Percentiles rank a stretch among this genome's conserved stretches.
These are phyloP conservation scores for Neurospora sp. DNA, from an alignment of 495 filamentous ascomycete genomes.

Conservation along the genomic window DNA sequence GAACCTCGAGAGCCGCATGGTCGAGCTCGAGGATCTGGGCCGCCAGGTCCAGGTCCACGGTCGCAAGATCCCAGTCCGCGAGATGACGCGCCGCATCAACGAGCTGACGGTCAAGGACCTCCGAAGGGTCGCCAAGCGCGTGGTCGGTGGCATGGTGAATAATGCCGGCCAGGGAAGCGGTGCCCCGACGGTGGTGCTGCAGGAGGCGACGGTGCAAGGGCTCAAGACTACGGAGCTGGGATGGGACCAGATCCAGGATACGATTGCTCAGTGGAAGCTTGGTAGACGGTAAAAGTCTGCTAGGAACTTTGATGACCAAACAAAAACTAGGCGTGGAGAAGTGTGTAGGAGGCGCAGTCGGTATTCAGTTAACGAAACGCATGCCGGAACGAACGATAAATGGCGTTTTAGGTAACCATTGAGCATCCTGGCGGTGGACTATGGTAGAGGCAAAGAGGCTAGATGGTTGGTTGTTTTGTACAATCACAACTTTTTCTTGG, in stretches of 20 bases:
- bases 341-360: not conserved
- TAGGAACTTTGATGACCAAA: not conserved
- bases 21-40: slow-evolving; percentile 95
- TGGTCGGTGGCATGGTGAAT: slow-evolving; percentile 65
- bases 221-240: slow-evolving; percentile 41
- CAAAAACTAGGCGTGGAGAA: not conserved
- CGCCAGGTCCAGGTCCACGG: slow-evolving; percentile 94
- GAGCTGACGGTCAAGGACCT: slow-evolving; percentile 71
- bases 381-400: not conserved
- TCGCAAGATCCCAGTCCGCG: slow-evolving; percentile 75
- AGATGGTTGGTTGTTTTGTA: not conserved
- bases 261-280: slow-evolving; percentile 73
- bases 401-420: not conserved
- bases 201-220: slow-evolving; percentile 57
- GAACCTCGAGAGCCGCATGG: slow-evolving; percentile 97
- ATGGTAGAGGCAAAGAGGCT: not conserved
- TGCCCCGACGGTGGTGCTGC: slow-evolving; percentile 87
- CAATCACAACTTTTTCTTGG: not conserved
- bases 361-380: not conserved
- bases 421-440: not conserved
- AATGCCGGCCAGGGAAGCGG: slow-evolving; percentile 76
- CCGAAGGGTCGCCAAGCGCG: slow-evolving; percentile 67
- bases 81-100: slow-evolving; percentile 89
- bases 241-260: slow-evolving; percentile 86
- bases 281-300: slow-evolving; percentile 36